phyloP scores from a whole-genome alignment of 2,329 filamentous ascomycete genomes.

The Phialophora macrospora region DNA sequence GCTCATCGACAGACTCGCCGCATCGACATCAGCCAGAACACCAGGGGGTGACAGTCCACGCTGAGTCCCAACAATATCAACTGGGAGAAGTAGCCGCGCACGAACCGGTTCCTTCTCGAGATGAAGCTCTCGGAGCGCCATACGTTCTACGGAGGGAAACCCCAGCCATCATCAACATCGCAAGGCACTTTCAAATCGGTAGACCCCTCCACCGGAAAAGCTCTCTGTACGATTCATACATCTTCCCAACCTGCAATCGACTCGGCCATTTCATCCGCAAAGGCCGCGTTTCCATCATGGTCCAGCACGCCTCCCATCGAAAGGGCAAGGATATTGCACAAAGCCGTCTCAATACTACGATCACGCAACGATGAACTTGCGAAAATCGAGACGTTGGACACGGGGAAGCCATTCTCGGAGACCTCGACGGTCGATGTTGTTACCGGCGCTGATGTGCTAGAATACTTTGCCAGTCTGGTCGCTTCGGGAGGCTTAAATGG shows the following conservation, averaged over 20 bases:
- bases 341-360: slow-evolving; percentile 74
- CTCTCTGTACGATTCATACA: slow-evolving; percentile 72
- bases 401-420: slow-evolving; percentile 83
- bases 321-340: slow-evolving; percentile 77
- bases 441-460: slow-evolving; percentile 82
- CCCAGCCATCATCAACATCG: slow-evolving; percentile 58
- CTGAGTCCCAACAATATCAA: not conserved
- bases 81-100: not conserved
- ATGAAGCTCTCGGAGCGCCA: slow-evolving; percentile 52
- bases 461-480: slow-evolving; percentile 82
- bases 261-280: slow-evolving; percentile 71
- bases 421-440: slow-evolving; percentile 82
- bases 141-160: slow-evolving; percentile 76
- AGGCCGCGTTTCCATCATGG: slow-evolving; percentile 75
- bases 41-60: not conserved
- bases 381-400: slow-evolving; percentile 79
- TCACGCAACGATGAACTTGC: slow-evolving; percentile 80
- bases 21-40: not conserved
- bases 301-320: slow-evolving; percentile 74
- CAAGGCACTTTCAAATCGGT: slow-evolving; percentile 71
- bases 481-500: slow-evolving; percentile 79
- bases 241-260: slow-evolving; percentile 72
- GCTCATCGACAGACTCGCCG: not conserved
- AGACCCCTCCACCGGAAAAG: slow-evolving; percentile 72
- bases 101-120: not conserved